Base-by-base conservation (phyloP, 805 yeast genomes). In the Barnettozyma pratensis region DNA sequence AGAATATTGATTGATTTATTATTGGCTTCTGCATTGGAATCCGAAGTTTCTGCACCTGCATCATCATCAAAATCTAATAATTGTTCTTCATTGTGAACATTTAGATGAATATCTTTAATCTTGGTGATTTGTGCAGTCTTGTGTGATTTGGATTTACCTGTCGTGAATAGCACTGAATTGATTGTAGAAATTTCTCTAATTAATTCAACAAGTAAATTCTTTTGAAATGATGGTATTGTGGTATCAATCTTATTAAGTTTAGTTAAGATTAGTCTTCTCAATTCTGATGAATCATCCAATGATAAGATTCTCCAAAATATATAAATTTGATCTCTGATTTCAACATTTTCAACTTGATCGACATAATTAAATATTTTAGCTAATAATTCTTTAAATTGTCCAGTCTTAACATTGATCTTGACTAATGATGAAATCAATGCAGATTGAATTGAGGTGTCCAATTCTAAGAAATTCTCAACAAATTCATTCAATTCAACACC, bases 81-180 rank as follows among this genome's bases (percentile, higher is more conserved):
- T 57, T 87, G 88, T 57, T 89, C 97, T 59, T 89, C 97, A 50
- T 80, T 81, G 55, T 80, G 82, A 9, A 97, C 96, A 56, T 84
- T 69, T 52, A 78, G 80, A 55, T 81, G 82, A 64, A 87, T 79
- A 63, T 91, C 97, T 55, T 86, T 89, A 42, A 91, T 72, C 47
- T 81, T 83, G 49, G 79, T 79, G 39, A 74, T 72, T 46, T 73
- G 73, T 7, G 67, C 59, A 7, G 60, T 55, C 39, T 61, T 65
- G n/a, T 60, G 57, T 10, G 55, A 57, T 51, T 72, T 70, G 27
- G 69, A 62, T 55, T 47, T 72, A 5, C 87, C 80, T 10, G 97
- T 96, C 61, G 85, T 85, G 66, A 86, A 95, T 61, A 88, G 88
- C 3, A 94, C 94, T 0, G 97, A 88, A 37, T 96, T 83, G 52